These are phyloP conservation scores for Fusarium acutatum DNA, from an alignment of 2,329 filamentous ascomycete genomes.

Conservation along the genomic window DNA sequence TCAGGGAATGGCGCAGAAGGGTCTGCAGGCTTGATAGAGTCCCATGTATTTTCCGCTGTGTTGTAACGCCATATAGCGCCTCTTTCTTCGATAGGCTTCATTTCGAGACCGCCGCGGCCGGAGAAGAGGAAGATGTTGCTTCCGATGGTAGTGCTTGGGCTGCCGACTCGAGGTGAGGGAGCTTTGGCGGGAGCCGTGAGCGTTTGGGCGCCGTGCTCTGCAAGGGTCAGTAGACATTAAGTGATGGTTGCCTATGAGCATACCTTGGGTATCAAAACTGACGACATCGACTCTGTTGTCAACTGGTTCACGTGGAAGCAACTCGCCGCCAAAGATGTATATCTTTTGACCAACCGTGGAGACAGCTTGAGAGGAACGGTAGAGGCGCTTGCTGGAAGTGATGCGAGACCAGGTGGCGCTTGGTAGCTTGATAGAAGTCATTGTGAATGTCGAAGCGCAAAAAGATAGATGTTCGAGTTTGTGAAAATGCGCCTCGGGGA, in stretches of 20 bases:
- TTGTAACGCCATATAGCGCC: neutral
- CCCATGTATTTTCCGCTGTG: neutral
- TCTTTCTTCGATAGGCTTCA: neutral
- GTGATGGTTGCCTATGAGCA: accelerated
- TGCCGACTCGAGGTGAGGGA: neutral
- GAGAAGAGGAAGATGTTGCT: neutral
- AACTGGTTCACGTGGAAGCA: neutral
- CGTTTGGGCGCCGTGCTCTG: neutral
- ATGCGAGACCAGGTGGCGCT: neutral
- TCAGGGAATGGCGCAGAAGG: neutral
- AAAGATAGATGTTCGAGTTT: accelerated
- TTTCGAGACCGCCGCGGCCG: neutral
- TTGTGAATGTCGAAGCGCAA: neutral
- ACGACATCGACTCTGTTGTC: neutral
- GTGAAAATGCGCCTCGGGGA: accelerated
- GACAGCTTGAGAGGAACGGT: neutral
- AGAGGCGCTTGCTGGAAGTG: neutral
- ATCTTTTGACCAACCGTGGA: neutral
- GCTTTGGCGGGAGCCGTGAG: neutral
- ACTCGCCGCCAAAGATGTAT: conserved; percentile 1
- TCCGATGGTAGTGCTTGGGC: neutral
- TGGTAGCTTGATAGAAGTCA: neutral
- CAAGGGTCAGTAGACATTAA: accelerated
- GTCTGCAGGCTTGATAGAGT: accelerated
- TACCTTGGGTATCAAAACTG: neutral